Evolutionary conservation across 768 basidiomycete species (phyloP), one percentile per base, ranked within the genome.

Genomic region (Ramaria sp.): DNA sequence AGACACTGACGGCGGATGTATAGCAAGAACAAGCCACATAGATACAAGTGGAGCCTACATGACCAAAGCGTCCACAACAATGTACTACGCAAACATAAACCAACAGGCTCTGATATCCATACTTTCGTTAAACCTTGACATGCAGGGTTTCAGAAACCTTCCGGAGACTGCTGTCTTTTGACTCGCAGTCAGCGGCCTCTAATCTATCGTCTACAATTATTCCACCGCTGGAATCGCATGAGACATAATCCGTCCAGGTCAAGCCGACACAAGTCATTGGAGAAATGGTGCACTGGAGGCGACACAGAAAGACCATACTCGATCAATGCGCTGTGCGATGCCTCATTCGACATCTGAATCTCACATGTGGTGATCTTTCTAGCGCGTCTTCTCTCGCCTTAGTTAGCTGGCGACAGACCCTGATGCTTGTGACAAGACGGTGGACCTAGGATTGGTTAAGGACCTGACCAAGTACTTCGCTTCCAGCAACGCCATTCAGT

Each of bases 121-220:
- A 12, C 51, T 52, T 28, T 28, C 42, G 16, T 52, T 36, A 52
- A 25, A 20, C 25, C n/a, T 25, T 52, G 25, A 44, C 39, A 5
- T 52, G 51, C 38, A 20, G 51, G 27, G 42, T 52, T 41, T 36
- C 42, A 24, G 51, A 52, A 52, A 52, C 51, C 22, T 52, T 52
- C 51, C 51, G 42, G 27, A 37, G 42, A 22, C 51, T 52, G 9
- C 51, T 52, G 7, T 41, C 51, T n/a, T 52, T 52, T 42, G 51
- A 52, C 27, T 52, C 51, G 5, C 51, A 52, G 20, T 52, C 51
- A 5, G 22, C 51, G 15, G 25, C 42, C 12, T 38, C 51, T 15
- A 52, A 39, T 16, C 16, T 52, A 24, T 44, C 51, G 12, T 27
- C 51, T 16, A 34, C 51, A 18, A 32, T 52, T 16, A 28, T 39